A percentile compares a stretch with the other conserved stretches of the same genome.
Conservation (phyloP, 164 flowering plant genomes). For the Euptelea pleiosperma region DNA sequence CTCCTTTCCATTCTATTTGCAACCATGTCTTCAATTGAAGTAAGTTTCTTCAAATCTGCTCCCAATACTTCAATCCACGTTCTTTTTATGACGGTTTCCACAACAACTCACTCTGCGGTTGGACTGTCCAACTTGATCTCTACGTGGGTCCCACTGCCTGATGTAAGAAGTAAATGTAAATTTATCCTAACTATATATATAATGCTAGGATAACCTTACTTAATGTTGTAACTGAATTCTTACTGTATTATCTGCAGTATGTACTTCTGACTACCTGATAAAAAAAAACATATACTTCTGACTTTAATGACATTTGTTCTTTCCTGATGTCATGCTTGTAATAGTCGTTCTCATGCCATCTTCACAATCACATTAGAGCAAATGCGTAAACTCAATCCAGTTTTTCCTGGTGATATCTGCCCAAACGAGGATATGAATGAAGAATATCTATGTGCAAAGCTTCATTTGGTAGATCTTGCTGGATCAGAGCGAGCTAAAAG, state of each 20-base stretch:
- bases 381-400: slow-evolving; percentile 57
- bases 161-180: no score
- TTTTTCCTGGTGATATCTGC: slow-evolving; percentile 35
- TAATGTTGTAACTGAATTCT: slow-evolving; percentile 1
- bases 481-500: slow-evolving; percentile 98
- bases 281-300: no score
- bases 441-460: slow-evolving; percentile 88
- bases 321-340: slow-evolving; percentile 19
- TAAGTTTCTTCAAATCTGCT: no score
- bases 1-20: no score
- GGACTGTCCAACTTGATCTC: no score
- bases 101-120: no score
- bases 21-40: no score
- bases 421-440: slow-evolving; percentile 56
- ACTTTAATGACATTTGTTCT: slow-evolving; percentile 6
- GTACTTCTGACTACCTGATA: background rate
- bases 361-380: slow-evolving; percentile 98
- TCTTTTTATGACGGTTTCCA: no score
- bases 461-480: slow-evolving; percentile 99
- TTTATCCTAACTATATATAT: no score
- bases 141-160: no score
- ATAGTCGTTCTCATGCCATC: slow-evolving; percentile 97
- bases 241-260: background rate
- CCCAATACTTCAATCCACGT: no score
- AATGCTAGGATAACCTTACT: background rate